Conservation (phyloP, 1,284 basidiomycete genomes). For the Porphyrellus sp. region DNA sequence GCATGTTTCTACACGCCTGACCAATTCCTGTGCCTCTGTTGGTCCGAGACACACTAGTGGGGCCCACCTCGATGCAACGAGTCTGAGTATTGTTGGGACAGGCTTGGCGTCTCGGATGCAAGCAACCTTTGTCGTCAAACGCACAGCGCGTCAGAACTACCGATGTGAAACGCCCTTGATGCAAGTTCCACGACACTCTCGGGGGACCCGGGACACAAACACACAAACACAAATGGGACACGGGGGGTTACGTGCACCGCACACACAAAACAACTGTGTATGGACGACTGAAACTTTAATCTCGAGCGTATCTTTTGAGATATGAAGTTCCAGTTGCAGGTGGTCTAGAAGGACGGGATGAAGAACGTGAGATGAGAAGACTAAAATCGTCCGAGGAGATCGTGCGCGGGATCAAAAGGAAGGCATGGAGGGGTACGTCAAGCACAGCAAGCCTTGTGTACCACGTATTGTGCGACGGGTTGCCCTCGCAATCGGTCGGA, state of each 20-base stretch:
- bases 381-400: slow-evolving; percentile 28
- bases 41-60: too few species aligned
- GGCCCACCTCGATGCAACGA: slow-evolving; percentile 9
- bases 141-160: slow-evolving; percentile 3
- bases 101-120: slow-evolving; percentile 11
- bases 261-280: slow-evolving; percentile 10
- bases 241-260: slow-evolving; percentile 15
- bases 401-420: not conserved
- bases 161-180: not conserved
- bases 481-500: not conserved
- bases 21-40: not conserved
- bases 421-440: slow-evolving; percentile 14
- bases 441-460: slow-evolving; percentile 10
- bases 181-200: not conserved
- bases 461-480: slow-evolving; percentile 1
- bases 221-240: slow-evolving; percentile 2
- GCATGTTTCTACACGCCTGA: not conserved
- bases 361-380: slow-evolving; percentile 7
- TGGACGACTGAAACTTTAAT: slow-evolving; percentile 23
- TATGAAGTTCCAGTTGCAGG: slow-evolving; percentile 10
- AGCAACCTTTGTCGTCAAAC: slow-evolving; percentile 1
- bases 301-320: slow-evolving; percentile 21
- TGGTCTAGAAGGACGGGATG: not conserved
- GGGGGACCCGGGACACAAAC: slow-evolving; percentile 1
- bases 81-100: not conserved